Conservation (phyloP, 208 protist genomes). For the Trypanosoma grayi region DNA sequence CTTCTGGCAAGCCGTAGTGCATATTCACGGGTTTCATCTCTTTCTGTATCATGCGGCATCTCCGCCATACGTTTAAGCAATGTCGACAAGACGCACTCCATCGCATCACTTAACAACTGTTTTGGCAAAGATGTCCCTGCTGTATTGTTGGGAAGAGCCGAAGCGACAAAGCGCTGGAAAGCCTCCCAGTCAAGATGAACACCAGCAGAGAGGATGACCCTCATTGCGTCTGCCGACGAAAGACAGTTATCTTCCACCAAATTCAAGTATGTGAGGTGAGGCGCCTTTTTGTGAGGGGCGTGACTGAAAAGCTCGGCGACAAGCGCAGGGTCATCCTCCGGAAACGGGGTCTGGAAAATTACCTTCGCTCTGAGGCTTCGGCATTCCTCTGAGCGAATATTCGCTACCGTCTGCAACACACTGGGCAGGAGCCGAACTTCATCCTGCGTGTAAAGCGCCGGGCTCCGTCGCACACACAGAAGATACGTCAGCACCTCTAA, state of each 20-base stretch:
- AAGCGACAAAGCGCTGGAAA: background rate
- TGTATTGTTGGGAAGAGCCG: background rate
- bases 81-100: conserved; percentile 15
- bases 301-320: conserved; percentile 16
- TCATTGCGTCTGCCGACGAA: conserved; percentile 2
- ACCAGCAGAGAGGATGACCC: conserved; percentile 11
- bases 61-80: conserved; percentile 6
- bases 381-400: conserved; percentile 12
- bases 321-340: conserved; percentile 9
- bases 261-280: conserved; percentile 9
- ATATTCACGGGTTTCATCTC: conserved; percentile 2
- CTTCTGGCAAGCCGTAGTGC: background rate
- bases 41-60: background rate
- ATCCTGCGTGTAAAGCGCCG: conserved; percentile 13
- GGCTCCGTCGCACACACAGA: conserved; percentile 19
- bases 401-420: conserved; percentile 21
- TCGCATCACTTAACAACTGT: background rate
- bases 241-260: background rate
- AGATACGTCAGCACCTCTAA: conserved; percentile 38
- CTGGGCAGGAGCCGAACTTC: conserved; percentile 21
- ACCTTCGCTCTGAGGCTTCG: background rate
- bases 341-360: conserved; percentile 6
- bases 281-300: background rate
- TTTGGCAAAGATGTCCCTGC: background rate
- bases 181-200: conserved; percentile 11